Percentiles rank a stretch among this genome's conserved stretches.
phyloP scores from a whole-genome alignment of 306 rosid species.

The Calophaca sinica region DNA sequence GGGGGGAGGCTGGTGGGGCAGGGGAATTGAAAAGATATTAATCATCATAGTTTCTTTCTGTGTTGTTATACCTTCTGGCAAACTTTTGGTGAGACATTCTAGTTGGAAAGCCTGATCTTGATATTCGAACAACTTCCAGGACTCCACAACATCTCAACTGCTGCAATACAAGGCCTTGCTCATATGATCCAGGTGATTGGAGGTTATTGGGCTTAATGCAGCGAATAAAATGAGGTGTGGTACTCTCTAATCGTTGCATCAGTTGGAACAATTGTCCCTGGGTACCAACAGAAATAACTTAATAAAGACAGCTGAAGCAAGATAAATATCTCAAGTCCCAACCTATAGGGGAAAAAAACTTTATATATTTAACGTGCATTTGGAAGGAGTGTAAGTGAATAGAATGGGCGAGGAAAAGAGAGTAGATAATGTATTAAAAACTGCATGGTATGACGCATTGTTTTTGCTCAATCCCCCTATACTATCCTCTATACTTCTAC shows the following conservation, averaged over 20 bases:
- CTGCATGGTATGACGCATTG: slow-evolving; percentile 8
- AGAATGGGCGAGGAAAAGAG: background rate
- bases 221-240: slow-evolving; percentile 98
- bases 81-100: slow-evolving; percentile 96
- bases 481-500: background rate
- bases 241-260: slow-evolving; percentile 95
- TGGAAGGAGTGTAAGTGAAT: background rate
- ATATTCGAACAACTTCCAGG: slow-evolving; percentile 96
- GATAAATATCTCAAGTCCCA: slow-evolving; percentile 19
- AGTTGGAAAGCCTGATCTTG: slow-evolving; percentile 98
- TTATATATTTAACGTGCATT: background rate
- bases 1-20: background rate
- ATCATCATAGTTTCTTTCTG: slow-evolving; percentile 32
- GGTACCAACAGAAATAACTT: slow-evolving; percentile 45
- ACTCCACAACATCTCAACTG: slow-evolving; percentile 99
- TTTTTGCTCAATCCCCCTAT: slow-evolving; percentile 30
- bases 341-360: background rate
- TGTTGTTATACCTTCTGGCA: slow-evolving; percentile 76
- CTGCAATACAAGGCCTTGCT: slow-evolving; percentile 95
- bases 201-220: slow-evolving; percentile 97
- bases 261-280: slow-evolving; percentile 93
- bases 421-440: slow-evolving; percentile 5
- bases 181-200: slow-evolving; percentile 92
- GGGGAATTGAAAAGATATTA: slow-evolving; percentile 6
- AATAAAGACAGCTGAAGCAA: slow-evolving; percentile 34